These are phyloP conservation scores for Ceratobasidium sp. DNA, from an alignment of 1,284 basidiomycete species.

Conservation along the genomic window DNA sequence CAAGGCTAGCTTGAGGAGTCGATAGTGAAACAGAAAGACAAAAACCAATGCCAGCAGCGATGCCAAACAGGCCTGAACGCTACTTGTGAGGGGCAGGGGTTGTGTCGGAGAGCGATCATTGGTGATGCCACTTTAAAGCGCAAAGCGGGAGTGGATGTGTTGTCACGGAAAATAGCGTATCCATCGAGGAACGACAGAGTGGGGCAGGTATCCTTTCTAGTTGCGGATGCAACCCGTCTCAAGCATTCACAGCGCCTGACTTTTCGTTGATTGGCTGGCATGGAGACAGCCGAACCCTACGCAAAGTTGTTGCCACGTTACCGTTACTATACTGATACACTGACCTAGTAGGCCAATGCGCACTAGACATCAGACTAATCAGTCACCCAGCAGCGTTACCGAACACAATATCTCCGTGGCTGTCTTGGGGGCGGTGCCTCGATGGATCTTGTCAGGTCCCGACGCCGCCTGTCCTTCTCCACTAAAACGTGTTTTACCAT, in stretches of 20 bases:
- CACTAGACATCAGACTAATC: neutral
- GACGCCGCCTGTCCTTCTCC: conserved; percentile 10
- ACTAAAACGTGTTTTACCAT: conserved; percentile 23
- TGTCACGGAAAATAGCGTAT: conserved; percentile 37
- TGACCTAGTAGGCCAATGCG: neutral
- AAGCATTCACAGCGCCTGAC: conserved; percentile 6
- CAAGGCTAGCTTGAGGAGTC: conserved; percentile 19
- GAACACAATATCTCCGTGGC: neutral
- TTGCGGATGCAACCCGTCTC: conserved; percentile 37
- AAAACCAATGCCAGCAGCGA: conserved; percentile 25
- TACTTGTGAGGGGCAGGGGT: conserved; percentile 32
- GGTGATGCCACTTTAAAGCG: conserved; percentile 35
- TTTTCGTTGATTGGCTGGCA: conserved; percentile 32
- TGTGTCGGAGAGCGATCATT: conserved; percentile 19
- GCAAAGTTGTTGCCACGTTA: conserved; percentile 36
- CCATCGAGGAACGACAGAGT: conserved; percentile 37
- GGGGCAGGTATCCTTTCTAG: conserved; percentile 37
- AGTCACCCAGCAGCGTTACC: conserved; percentile 33
- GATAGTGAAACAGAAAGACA: conserved; percentile 7
- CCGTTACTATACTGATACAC: conserved; percentile 3
- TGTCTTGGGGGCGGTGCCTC: neutral
- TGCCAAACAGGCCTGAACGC: conserved; percentile 10
- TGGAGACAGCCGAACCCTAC: conserved; percentile 32
- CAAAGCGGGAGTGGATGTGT: conserved; percentile 32
- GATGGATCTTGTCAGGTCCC: conserved; percentile 24